Conservation (phyloP, 805 yeast species). For the Priceomyces fermenticarens region DNA sequence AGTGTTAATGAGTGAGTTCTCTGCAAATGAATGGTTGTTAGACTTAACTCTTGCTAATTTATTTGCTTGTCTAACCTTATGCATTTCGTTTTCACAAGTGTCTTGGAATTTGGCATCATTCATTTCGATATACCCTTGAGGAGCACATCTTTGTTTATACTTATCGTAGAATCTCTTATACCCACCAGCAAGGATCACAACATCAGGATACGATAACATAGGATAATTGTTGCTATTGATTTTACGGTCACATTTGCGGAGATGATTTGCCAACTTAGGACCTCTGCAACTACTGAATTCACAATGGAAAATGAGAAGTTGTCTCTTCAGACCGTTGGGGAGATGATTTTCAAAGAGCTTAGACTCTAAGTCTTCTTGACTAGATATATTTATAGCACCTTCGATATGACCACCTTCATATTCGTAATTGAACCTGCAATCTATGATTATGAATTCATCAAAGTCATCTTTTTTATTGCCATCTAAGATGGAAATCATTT, state of each 20-base stretch:
- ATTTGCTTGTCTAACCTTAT: conserved; percentile 40
- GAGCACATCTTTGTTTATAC: conserved; percentile 59
- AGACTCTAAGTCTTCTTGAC: conserved; percentile 65
- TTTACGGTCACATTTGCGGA: conserved; percentile 79
- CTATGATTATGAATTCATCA: conserved; percentile 61
- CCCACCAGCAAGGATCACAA: conserved; percentile 87
- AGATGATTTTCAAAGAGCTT: conserved; percentile 34
- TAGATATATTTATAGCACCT: conserved; percentile 74
- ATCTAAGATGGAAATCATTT: conserved; percentile 54
- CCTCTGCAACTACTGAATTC: conserved; percentile 92
- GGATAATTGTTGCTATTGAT: conserved; percentile 78
- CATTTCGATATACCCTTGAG: conserved; percentile 85
- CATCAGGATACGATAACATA: conserved; percentile 78
- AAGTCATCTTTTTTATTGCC: conserved; percentile 50
- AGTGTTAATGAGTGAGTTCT: conserved; percentile 1
- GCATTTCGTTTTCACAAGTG: conserved; percentile 46
- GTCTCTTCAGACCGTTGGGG: conserved; percentile 21
- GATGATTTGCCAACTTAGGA: conserved; percentile 87
- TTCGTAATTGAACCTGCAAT: conserved; percentile 92
- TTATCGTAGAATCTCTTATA: conserved; percentile 72
- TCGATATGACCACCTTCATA: conserved; percentile 89
- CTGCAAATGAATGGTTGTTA: conserved; percentile 19
- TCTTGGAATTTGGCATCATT: conserved; percentile 39
- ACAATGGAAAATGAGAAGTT: conserved; percentile 82
- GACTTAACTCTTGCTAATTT: conserved; percentile 41